Evolutionary conservation across 1,139 yeast genomes (phyloP).

Genomic region (Blastobotrys serpentis): DNA sequence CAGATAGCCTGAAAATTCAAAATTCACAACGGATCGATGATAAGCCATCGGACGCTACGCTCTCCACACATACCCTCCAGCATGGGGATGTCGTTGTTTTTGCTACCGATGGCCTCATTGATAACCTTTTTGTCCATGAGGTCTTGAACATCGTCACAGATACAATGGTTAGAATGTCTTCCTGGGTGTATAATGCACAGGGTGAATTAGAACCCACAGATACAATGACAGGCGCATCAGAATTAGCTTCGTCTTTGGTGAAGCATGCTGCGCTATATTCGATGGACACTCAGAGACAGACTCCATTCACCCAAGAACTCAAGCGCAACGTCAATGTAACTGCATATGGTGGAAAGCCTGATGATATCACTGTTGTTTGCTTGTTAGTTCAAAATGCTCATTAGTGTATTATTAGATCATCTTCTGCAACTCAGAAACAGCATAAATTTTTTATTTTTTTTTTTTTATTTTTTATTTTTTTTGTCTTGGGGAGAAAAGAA

Average conservation of each 20-base stretch:
- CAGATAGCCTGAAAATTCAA: conserved; percentile 47
- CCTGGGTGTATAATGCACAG: conserved; percentile 20
- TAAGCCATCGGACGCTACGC: conserved; percentile 48
- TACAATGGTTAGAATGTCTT: conserved; percentile 27
- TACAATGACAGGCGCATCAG: conserved; percentile 35
- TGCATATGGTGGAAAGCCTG: conserved; percentile 91
- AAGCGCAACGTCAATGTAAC: conserved; percentile 55
- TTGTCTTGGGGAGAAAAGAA: no score
- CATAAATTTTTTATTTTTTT: no score
- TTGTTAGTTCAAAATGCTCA: conserved; percentile 41
- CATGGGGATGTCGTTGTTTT: conserved; percentile 74
- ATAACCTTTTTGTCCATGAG: conserved; percentile 74
- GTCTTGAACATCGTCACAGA: conserved; percentile 50
- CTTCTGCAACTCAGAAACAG: no score
- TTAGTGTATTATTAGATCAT: conserved; percentile 2
- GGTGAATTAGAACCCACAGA: conserved; percentile 22
- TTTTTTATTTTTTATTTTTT: not conserved
- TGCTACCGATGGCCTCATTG: conserved; percentile 94
- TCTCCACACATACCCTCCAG: conserved; percentile 37
- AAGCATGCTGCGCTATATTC: conserved; percentile 66
- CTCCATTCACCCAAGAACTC: conserved; percentile 85
- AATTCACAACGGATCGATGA: conserved; percentile 51
- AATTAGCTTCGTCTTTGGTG: conserved; percentile 60
- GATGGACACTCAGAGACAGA: conserved; percentile 68
- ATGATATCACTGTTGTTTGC: conserved; percentile 83